Evolutionary conservation across 805 yeast species (phyloP).

Genomic region (Metschnikowia cerradonensis): DNA sequence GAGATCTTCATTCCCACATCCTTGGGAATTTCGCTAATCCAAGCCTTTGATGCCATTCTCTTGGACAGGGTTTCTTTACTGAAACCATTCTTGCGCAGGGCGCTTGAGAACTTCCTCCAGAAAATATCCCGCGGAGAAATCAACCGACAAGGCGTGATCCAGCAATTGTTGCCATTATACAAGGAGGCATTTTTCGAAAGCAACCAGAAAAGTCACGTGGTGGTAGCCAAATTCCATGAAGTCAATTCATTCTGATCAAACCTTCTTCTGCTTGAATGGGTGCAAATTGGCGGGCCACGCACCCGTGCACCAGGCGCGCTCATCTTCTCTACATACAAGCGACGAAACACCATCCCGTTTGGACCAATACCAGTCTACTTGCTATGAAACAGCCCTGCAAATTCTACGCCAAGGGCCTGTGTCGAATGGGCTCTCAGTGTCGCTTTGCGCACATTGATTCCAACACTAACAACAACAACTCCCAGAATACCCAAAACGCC

Average conservation of each 20-base stretch:
- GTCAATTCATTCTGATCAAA: constrained; percentile 8
- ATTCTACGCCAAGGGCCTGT: constrained; percentile 24
- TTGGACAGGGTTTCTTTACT: constrained; percentile 70
- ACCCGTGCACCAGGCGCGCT: constrained; percentile 10
- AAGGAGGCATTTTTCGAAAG: constrained; percentile 48
- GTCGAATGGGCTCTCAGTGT: constrained; percentile 27
- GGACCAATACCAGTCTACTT: neutral
- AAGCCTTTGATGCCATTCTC: constrained; percentile 79
- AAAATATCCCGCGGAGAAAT: constrained; percentile 64
- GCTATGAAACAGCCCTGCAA: constrained; percentile 18
- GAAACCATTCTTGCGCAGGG: constrained; percentile 81
- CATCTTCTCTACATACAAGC: neutral
- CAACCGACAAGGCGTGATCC: constrained; percentile 50
- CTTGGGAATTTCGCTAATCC: constrained; percentile 81
- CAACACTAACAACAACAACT: constrained; percentile 2
- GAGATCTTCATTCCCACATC: constrained; percentile 68
- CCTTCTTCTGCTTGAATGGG: neutral
- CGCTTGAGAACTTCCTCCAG: constrained; percentile 63
- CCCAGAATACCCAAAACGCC: constrained; percentile 5
- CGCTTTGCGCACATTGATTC: constrained; percentile 21
- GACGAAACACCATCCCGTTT: neutral
- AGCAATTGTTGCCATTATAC: constrained; percentile 53
- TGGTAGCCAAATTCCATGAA: constrained; percentile 14
- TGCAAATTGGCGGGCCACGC: constrained; percentile 4
- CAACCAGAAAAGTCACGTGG: constrained; percentile 16